Evolutionary conservation across 2,329 filamentous ascomycete species (phyloP).

Genomic region (Annulohypoxylon truncatum): DNA sequence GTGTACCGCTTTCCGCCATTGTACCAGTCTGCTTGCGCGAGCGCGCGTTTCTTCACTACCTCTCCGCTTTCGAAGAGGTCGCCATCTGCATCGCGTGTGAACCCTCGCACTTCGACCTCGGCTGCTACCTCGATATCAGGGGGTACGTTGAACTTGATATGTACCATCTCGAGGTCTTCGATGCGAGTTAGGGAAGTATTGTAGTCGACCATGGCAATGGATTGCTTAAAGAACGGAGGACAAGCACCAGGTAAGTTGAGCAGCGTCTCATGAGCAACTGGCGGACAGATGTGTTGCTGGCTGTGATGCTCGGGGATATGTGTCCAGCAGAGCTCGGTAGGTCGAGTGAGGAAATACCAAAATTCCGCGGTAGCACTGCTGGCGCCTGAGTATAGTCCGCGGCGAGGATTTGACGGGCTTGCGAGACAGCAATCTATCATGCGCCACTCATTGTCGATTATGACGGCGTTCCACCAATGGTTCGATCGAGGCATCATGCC

Average conservation of each 20-base stretch:
- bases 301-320: constrained; percentile 88
- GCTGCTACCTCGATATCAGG: constrained; percentile 91
- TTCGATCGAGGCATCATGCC: constrained; percentile 88
- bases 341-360: constrained; percentile 94
- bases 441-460: constrained; percentile 95
- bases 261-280: constrained; percentile 85
- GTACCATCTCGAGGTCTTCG: constrained; percentile 92
- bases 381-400: constrained; percentile 79
- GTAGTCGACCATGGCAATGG: constrained; percentile 84
- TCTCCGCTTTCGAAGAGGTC: constrained; percentile 96
- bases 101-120: constrained; percentile 87
- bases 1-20: constrained; percentile 90
- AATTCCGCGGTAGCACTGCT: constrained; percentile 78
- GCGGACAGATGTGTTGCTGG: constrained; percentile 93
- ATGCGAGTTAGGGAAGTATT: constrained; percentile 88
- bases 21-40: constrained; percentile 93
- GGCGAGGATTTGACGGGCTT: constrained; percentile 87
- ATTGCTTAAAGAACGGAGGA: constrained; percentile 87
- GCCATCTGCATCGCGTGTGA: constrained; percentile 84
- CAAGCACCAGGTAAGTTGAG: constrained; percentile 87
- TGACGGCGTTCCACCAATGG: constrained; percentile 97
- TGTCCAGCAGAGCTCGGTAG: constrained; percentile 92
- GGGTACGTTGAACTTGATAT: constrained; percentile 88
- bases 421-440: constrained; percentile 95
- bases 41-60: constrained; percentile 82